phyloP scores from a whole-genome alignment of 495 filamentous ascomycete species.

The Podospora pseudocomata region DNA sequence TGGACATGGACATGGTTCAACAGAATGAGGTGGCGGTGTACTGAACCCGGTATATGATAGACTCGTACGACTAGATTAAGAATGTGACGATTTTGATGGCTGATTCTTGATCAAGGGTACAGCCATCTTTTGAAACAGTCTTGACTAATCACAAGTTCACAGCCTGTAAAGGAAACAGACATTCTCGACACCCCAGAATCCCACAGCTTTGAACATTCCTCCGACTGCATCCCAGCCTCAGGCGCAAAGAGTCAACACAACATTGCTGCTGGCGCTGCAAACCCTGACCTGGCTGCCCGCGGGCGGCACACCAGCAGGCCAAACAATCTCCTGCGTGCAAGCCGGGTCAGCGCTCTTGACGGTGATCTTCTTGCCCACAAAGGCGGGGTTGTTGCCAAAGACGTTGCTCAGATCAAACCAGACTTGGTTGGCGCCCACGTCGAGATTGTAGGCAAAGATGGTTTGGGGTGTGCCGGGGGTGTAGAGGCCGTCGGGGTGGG shows the following conservation, averaged over 20 bases:
- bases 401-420: constrained; percentile 58
- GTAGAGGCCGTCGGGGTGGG: constrained; percentile 48
- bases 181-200: neutral
- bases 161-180: neutral
- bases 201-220: neutral
- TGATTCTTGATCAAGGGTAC: neutral
- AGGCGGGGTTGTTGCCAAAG: constrained; percentile 48
- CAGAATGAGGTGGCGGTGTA: neutral
- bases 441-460: constrained; percentile 53
- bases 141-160: neutral
- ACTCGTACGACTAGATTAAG: neutral
- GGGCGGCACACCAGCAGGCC: constrained; percentile 47
- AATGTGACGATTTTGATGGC: neutral
- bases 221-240: neutral
- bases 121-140: neutral
- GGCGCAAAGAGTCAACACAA: constrained; percentile 31
- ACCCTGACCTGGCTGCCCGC: constrained; percentile 52
- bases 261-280: constrained; percentile 37
- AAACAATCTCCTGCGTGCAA: constrained; percentile 47
- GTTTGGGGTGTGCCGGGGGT: constrained; percentile 48
- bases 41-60: neutral
- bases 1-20: neutral
- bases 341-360: constrained; percentile 37
- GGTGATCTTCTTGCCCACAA: constrained; percentile 44
- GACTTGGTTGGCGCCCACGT: constrained; percentile 35